phyloP scores from a whole-genome alignment of 805 yeast genomes.

The Priceomyces carsonii region DNA sequence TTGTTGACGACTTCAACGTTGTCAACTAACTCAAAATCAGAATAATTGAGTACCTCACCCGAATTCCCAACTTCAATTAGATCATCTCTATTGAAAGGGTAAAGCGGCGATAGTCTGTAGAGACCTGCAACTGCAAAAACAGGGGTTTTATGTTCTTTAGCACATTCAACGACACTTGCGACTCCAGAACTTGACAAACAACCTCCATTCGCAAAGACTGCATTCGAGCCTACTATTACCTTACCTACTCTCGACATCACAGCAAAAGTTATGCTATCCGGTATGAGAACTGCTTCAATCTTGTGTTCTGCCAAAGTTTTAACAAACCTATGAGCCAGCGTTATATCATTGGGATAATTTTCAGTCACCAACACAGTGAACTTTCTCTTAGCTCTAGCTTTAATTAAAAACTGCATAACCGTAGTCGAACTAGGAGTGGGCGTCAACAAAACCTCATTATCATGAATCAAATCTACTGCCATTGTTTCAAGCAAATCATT shows the following conservation, averaged over 20 bases:
- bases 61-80: slow-evolving; percentile 91
- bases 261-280: slow-evolving; percentile 91
- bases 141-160: slow-evolving; percentile 93
- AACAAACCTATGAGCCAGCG: slow-evolving; percentile 76
- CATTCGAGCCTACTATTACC: slow-evolving; percentile 87
- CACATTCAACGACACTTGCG: slow-evolving; percentile 91
- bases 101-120: slow-evolving; percentile 87
- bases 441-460: slow-evolving; percentile 78
- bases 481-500: slow-evolving; percentile 90
- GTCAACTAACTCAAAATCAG: slow-evolving; percentile 67
- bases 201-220: slow-evolving; percentile 97
- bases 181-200: slow-evolving; percentile 88
- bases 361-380: slow-evolving; percentile 93
- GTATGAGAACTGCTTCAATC: slow-evolving; percentile 86
- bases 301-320: slow-evolving; percentile 78
- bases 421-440: slow-evolving; percentile 96
- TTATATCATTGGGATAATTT: slow-evolving; percentile 85
- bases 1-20: slow-evolving; percentile 75
- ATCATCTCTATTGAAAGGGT: slow-evolving; percentile 84
- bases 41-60: slow-evolving; percentile 81
- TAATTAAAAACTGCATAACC: slow-evolving; percentile 79
- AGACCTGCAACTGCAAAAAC: slow-evolving; percentile 94
- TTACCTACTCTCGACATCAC: slow-evolving; percentile 97
- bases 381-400: slow-evolving; percentile 85
- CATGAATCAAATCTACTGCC: slow-evolving; percentile 93